A percentile compares a stretch with the other conserved stretches of the same genome.
phyloP scores from a whole-genome alignment of 345 rosid species.

The Combretum micranthum region DNA sequence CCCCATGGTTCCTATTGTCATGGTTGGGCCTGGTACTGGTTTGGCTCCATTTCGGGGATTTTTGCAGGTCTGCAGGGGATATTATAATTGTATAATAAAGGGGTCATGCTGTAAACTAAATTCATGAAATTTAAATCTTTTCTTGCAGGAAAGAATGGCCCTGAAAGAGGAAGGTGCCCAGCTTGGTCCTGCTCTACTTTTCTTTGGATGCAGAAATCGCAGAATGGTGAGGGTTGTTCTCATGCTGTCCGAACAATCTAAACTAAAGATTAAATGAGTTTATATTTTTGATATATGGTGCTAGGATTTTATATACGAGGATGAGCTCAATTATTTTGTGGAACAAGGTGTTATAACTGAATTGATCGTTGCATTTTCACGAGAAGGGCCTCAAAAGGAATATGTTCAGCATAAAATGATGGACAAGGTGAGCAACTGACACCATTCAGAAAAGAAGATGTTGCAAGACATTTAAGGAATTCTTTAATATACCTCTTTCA shows the following conservation, averaged over 20 bases:
- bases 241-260: not conserved
- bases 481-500: too few species aligned
- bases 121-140: not conserved
- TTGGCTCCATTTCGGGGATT: slow-evolving; percentile 99
- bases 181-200: slow-evolving; percentile 69
- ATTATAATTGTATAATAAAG: not conserved
- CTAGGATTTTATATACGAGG: slow-evolving; percentile 86
- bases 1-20: slow-evolving; percentile 68
- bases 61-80: slow-evolving; percentile 46
- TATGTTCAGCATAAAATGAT: slow-evolving; percentile 91
- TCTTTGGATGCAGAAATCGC: slow-evolving; percentile 96
- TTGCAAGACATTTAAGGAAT: too few species aligned
- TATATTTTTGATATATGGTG: not conserved
- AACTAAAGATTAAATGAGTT: not conserved
- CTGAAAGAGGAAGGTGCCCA: slow-evolving; percentile 67
- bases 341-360: slow-evolving; percentile 72
- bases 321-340: slow-evolving; percentile 69
- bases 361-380: slow-evolving; percentile 84
- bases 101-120: not conserved
- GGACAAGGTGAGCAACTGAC: slow-evolving; percentile 45
- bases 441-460: too few species aligned
- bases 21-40: slow-evolving; percentile 99
- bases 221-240: slow-evolving; percentile 40
- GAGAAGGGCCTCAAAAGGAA: slow-evolving; percentile 89
- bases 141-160: slow-evolving; percentile 69